These are phyloP conservation scores for Trichoderma asperellum DNA, from an alignment of 2,329 filamentous ascomycete species.

Conservation along the genomic window DNA sequence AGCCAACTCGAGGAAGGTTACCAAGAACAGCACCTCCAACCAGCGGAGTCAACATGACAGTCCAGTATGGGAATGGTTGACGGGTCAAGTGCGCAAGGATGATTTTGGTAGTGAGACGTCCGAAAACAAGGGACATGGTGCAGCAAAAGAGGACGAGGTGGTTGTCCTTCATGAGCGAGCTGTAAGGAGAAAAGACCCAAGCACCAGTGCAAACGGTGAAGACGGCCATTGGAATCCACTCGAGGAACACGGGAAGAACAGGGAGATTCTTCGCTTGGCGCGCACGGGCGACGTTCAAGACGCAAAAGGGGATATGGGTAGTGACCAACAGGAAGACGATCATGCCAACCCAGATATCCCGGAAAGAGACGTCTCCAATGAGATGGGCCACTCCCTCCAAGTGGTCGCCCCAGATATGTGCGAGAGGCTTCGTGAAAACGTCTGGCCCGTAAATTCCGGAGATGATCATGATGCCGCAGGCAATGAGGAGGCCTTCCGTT, in stretches of 20 bases:
- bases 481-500: constrained; percentile 91
- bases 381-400: constrained; percentile 58
- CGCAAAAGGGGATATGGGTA: constrained; percentile 84
- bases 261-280: constrained; percentile 73
- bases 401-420: constrained; percentile 64
- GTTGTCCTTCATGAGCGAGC: constrained; percentile 78
- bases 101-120: constrained; percentile 98
- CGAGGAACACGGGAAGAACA: constrained; percentile 80
- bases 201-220: constrained; percentile 75
- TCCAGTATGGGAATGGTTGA: constrained; percentile 97
- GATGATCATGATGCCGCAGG: constrained; percentile 80
- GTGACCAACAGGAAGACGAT: constrained; percentile 68
- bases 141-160: constrained; percentile 90
- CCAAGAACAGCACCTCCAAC: constrained; percentile 81
- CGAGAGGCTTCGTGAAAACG: constrained; percentile 80
- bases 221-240: constrained; percentile 89
- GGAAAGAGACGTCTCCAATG: constrained; percentile 74
- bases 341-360: constrained; percentile 83
- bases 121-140: constrained; percentile 96
- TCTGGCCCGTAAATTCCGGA: constrained; percentile 87
- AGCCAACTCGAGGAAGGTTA: constrained; percentile 78
- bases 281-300: constrained; percentile 81
- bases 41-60: constrained; percentile 83
- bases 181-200: constrained; percentile 91
- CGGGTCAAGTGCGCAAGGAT: constrained; percentile 92